Base-by-base conservation (phyloP, 768 basidiomycete species). In the Phanerochaete carnosa region DNA sequence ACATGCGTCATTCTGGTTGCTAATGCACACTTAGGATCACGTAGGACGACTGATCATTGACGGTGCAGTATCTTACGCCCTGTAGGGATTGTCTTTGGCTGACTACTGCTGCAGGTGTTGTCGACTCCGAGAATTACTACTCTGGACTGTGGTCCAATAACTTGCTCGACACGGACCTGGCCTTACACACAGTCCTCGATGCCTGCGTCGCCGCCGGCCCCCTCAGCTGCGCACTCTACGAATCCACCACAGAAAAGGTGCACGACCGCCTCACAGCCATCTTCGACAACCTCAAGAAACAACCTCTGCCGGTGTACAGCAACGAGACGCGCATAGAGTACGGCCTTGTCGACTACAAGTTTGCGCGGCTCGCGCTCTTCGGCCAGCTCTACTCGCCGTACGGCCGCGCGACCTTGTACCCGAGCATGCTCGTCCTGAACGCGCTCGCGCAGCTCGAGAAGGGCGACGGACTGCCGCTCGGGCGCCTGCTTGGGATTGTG, bases 41-140 rank as follows among this genome's bases (percentile, higher is more conserved):
- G 67, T 74, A 6, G 72, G 62, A n/a, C 64, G 71, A 2, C 50
- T 74, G 0, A 63, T 73, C 45, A 66, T 74, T 28, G 73, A 74
- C 58, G 73, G 73, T 58, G n/a, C 55, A 46, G 32, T 43, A 3
- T 15, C 35, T 28, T 45, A 2, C 19, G 26, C 12, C n/a, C 26
- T 30, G 9, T n/a, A 11, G 26, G 4, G 3, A 15, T 23, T 1
- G 23, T 22, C 5, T 47, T 23, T 22, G 26, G 1, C 29, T 4
- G 6, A 30, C 8, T 51, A 8, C 2, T 1, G 29, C 23, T 43
- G 7, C 7, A 58, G 76, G 73, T 45, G 70, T 73, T 3, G 66
- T 60, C n/a, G 70, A 73, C 59, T 49, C 62, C 5, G 47, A 68
- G 28, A 65, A 68, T 32, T 72, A 67, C 45, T 72, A 66, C 45